Evolutionary conservation across 2,329 filamentous ascomycete species (phyloP).

Genomic region (Penicillium glabrum): DNA sequence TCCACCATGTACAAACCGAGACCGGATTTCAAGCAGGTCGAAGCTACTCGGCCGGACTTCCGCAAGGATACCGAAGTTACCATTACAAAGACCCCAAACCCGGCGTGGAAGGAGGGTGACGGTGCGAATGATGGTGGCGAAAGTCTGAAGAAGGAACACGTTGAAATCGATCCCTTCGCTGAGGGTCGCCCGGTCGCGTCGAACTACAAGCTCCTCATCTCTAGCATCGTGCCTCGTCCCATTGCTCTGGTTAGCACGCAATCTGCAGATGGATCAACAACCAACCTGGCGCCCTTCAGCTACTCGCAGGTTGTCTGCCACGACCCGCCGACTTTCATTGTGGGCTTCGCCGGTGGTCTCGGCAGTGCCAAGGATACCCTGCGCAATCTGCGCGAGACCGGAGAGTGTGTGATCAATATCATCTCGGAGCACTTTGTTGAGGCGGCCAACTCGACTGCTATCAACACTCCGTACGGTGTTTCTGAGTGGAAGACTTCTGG

Average conservation of each 20-base stretch:
- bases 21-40: conserved; percentile 38
- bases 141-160: conserved; percentile 58
- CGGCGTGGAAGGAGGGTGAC: conserved; percentile 44
- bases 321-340: conserved; percentile 80
- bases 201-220: conserved; percentile 94
- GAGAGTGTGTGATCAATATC: conserved; percentile 84
- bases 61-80: conserved; percentile 32
- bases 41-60: conserved; percentile 46
- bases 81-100: conserved; percentile 43
- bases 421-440: conserved; percentile 82
- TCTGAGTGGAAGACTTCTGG: conserved; percentile 81
- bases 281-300: conserved; percentile 83
- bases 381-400: conserved; percentile 67
- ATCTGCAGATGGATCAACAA: conserved; percentile 60
- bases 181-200: conserved; percentile 63
- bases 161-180: conserved; percentile 79
- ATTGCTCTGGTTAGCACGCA: conserved; percentile 65
- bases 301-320: conserved; percentile 83
- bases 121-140: conserved; percentile 48
- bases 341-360: conserved; percentile 59
- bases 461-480: conserved; percentile 74
- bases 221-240: conserved; percentile 76
- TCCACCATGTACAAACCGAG: conserved; percentile 24
- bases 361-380: conserved; percentile 74
- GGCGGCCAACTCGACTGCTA: conserved; percentile 77